Conservation (phyloP, 768 basidiomycete species). For the Tylopilus cervinicoccineus region DNA sequence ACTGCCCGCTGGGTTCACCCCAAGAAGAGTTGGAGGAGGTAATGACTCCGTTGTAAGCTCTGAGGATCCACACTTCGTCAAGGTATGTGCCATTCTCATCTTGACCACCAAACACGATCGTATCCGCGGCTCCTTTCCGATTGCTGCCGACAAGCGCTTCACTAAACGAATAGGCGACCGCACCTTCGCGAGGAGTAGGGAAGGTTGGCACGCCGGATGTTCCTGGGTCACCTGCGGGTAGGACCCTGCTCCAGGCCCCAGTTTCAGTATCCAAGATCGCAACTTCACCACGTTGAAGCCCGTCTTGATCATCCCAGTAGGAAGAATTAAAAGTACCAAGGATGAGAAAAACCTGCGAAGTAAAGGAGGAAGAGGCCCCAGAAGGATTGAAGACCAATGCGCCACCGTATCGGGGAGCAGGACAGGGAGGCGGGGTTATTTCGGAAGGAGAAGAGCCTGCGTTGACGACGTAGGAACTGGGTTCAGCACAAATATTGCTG, state of each 20-base stretch:
- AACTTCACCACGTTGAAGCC: constrained; percentile 66
- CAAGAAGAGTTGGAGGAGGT: constrained; percentile 53
- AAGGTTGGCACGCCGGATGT: constrained; percentile 41
- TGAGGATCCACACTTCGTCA: constrained; percentile 73
- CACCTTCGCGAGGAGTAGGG: constrained; percentile 70
- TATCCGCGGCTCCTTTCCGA: constrained; percentile 53
- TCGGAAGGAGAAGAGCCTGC: constrained; percentile 24
- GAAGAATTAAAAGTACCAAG: constrained; percentile 64
- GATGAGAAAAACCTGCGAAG: constrained; percentile 63
- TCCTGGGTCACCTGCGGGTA: constrained; percentile 73
- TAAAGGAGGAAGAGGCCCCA: constrained; percentile 46
- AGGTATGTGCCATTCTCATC: constrained; percentile 64
- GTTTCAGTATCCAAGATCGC: constrained; percentile 60
- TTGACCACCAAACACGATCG: constrained; percentile 74
- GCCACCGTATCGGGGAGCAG: constrained; percentile 61
- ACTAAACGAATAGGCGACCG: constrained; percentile 55
- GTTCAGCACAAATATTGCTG: constrained; percentile 51
- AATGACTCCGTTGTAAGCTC: constrained; percentile 63
- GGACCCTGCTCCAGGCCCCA: constrained; percentile 65
- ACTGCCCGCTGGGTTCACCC: constrained; percentile 63
- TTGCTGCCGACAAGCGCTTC: constrained; percentile 53
- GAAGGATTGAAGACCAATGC: constrained; percentile 53
- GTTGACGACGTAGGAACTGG: constrained; percentile 53
- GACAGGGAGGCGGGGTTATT: constrained; percentile 47
- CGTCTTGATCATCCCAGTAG: constrained; percentile 63